Evolutionary conservation across 2,329 filamentous ascomycete genomes (phyloP).

Genomic region (Ascosphaera pollenicola): DNA sequence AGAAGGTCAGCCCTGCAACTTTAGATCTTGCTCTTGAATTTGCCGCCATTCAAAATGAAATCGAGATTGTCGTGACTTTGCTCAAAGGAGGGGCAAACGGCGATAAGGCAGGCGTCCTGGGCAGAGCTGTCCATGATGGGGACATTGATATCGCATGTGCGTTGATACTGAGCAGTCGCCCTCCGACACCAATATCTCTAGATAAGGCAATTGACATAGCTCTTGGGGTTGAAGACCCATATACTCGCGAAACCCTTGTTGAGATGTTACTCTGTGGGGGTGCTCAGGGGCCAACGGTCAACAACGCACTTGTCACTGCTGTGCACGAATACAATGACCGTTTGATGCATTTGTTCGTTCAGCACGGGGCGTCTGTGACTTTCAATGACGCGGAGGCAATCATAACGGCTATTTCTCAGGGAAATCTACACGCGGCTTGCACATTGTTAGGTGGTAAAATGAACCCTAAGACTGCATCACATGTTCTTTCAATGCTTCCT

Average conservation of each 20-base stretch:
- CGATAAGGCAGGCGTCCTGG: conserved; percentile 3
- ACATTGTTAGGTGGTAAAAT: conserved; percentile 25
- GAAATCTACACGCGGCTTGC: conserved; percentile 25
- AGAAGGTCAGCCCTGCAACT: conserved; percentile 2
- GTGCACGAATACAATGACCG: conserved; percentile 29
- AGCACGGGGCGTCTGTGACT: conserved; percentile 32
- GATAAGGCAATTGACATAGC: conserved; percentile 29
- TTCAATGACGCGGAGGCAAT: conserved; percentile 29
- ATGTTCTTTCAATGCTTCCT: conserved; percentile 18
- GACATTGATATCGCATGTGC: conserved; percentile 33
- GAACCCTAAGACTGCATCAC: conserved; percentile 20
- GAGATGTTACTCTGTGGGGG: conserved; percentile 38
- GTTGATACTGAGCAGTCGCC: conserved; percentile 30
- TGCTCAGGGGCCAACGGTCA: conserved; percentile 29
- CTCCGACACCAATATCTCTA: conserved; percentile 27
- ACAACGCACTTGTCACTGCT: conserved; percentile 27
- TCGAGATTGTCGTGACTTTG: conserved; percentile 4
- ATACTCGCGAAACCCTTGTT: conserved; percentile 25
- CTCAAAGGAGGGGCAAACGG: conserved; percentile 6
- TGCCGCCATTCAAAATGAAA: conserved; percentile 3
- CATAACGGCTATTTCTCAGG: conserved; percentile 26
- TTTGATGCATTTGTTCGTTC: conserved; percentile 31
- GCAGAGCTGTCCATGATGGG: conserved; percentile 10
- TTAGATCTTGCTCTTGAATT: conserved; percentile 5
- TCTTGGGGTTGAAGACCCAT: conserved; percentile 12